phyloP scores from a whole-genome alignment of 1,284 basidiomycete species.

The Mycena citricolor region DNA sequence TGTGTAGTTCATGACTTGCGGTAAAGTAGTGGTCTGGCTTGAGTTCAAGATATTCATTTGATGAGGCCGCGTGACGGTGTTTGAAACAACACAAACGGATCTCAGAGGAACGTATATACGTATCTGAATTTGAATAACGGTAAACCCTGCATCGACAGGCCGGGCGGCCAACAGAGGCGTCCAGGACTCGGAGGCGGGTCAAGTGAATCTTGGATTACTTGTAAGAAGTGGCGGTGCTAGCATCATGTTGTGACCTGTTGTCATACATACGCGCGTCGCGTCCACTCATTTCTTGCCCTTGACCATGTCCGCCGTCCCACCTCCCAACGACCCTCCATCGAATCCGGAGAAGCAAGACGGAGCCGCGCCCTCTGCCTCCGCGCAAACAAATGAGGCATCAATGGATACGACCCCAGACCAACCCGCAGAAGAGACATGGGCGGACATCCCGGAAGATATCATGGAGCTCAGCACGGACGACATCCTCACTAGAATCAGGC shows the following conservation, averaged over 20 bases:
- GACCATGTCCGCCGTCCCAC: slow-evolving; percentile 67
- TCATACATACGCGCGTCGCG: background rate
- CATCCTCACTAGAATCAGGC: slow-evolving; percentile 80
- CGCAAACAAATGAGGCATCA: slow-evolving; percentile 42
- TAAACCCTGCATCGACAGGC: too few species aligned
- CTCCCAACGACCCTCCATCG: slow-evolving; percentile 52
- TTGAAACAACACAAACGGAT: too few species aligned
- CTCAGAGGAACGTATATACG: too few species aligned
- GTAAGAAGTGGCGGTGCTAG: too few species aligned
- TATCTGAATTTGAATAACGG: too few species aligned
- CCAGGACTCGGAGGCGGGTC: too few species aligned
- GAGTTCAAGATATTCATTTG: too few species aligned
- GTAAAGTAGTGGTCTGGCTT: too few species aligned
- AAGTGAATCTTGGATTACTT: too few species aligned
- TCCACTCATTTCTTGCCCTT: background rate
- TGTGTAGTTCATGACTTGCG: slow-evolving; percentile 10
- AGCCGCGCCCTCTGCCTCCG: slow-evolving; percentile 30
- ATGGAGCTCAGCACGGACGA: slow-evolving; percentile 75
- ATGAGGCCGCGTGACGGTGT: too few species aligned
- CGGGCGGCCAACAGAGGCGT: too few species aligned
- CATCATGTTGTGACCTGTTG: too few species aligned
- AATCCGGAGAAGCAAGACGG: slow-evolving; percentile 54
- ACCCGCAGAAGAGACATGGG: slow-evolving; percentile 74
- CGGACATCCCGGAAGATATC: slow-evolving; percentile 83
- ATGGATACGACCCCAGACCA: slow-evolving; percentile 77